Evolutionary conservation across 441 rosid genomes (phyloP), one percentile per base, ranked within the genome.

Genomic region (Erysimum cheiri): DNA sequence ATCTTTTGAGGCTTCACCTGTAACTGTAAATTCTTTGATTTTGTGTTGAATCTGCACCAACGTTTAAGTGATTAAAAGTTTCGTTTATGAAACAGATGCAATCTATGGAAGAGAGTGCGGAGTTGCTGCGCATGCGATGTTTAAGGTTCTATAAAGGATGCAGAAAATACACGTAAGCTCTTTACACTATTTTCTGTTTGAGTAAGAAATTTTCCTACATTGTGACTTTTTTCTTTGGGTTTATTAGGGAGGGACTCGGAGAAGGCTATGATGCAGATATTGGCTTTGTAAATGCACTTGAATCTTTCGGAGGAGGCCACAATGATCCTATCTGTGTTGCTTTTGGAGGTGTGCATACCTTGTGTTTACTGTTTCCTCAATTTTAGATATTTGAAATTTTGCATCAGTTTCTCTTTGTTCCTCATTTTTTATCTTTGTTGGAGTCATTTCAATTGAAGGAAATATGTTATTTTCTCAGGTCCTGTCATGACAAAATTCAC

Each of bases 401-500:
- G 8, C 61, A 11, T 53, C 17, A 6, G 2, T 49, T 19, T n/a
- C 13, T 29, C 13, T 31, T 62, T 24, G 0, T 24, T 55, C 35
- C 31, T 57, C 39, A 3, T n/a, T 12, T 28, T 24, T 5, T 22
- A 32, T 52, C 48, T 50, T 68, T 47, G 43, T 8, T 41, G 11
- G 59, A 55, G 69, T 64, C 15, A 60, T 59, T 4, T 67, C 69
- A 19, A 19, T 19, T 61, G 43, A 55, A 58, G 13, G 5, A 67
- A 36, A 47, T 61, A 22, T 64, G 29, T 65, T 72, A 31, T 8
- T 57, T 72, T 10, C 72, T 41, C 77, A 96, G 97, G 99, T 59
- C 98, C 99, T 67, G 99, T 89, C 40, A 93, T 96, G 98, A 87
- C 96, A 58, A 96, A 96, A 76, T 96, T 89, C 65, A 91, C 96